Evolutionary conservation across 768 basidiomycete genomes (phyloP), one percentile per base, ranked within the genome.

Genomic region (Macrocybe gigantea): DNA sequence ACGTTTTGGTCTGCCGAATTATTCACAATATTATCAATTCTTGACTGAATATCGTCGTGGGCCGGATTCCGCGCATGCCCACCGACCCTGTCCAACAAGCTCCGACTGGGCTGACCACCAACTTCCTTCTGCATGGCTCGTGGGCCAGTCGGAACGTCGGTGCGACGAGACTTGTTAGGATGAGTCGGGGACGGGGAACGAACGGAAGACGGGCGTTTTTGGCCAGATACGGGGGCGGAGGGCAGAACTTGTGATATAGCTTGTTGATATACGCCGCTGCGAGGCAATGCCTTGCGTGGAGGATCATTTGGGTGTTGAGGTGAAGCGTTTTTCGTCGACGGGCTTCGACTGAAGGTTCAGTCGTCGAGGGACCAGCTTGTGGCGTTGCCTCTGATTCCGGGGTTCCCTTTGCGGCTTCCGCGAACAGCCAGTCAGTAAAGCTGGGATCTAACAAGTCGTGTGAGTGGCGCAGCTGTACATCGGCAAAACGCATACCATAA

Each of bases 341-440:
- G 58, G 56, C 62, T 46, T 69, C 60, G 40, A 55, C 34, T 47
- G 68, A 46, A 45, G 65, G 53, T 57, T 68, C 59, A 43, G 67
- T 53, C 48, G 68, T 53, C 49, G 69, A 50, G 47, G 73, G 60
- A 48, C 65, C 65, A 7, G 71, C 51, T 50, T 68, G 68, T 11
- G 68, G 46, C 6, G 73, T 56, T 33, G 67, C 58, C 31, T 79
- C 77, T 3, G 75, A 62, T 49, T 78, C 82, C 5, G 75, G 67
- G 15, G 75, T 77, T 45, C 84, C 85, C 62, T 85, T 88, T 2
- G 79, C 78, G 14, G 88, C 88, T 61, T 88, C 87, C 33, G 68
- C 66, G 60, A 95, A 96, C 14, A 96, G 67, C 92, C 92, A 95
- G 48, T 87, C 82, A 32, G 90, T 92, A 66, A 96, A 95, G 49